Percentiles rank a stretch among this genome's conserved stretches.
Evolutionary conservation across 345 rosid genomes (phyloP).

Genomic region (Salix arbutifolia): DNA sequence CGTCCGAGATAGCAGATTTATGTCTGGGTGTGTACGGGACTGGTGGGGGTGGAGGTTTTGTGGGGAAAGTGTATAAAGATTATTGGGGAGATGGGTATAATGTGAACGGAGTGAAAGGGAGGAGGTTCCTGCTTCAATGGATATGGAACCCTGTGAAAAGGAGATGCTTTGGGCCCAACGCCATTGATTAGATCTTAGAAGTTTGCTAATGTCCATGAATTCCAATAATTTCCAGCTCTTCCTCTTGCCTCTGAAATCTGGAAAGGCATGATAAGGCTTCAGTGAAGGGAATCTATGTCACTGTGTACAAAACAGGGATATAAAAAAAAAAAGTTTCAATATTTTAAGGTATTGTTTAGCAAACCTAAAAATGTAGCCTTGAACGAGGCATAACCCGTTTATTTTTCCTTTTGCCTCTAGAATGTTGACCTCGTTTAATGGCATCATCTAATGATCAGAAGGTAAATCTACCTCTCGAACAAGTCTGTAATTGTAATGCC

Average conservation of each 20-base stretch:
- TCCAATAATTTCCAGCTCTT: not conserved
- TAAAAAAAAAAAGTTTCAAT: not conserved
- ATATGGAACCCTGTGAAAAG: slow-evolving; percentile 52
- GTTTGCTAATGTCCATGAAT: not conserved
- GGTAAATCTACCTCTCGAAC: not conserved
- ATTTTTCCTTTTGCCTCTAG: too few species aligned
- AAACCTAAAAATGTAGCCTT: too few species aligned
- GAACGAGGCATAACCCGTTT: not conserved
- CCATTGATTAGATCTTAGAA: slow-evolving; percentile 45
- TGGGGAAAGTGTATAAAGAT: slow-evolving; percentile 46
- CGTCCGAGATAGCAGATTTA: slow-evolving; percentile 55
- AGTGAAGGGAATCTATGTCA: not conserved
- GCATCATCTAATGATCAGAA: not conserved
- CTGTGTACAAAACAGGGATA: not conserved
- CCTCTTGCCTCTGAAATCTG: not conserved
- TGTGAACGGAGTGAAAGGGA: slow-evolving; percentile 51
- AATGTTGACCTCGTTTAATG: not conserved
- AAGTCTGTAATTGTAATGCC: not conserved
- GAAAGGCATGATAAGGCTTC: not conserved
- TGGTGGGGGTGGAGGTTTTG: slow-evolving; percentile 58
- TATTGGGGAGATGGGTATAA: slow-evolving; percentile 48
- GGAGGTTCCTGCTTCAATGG: slow-evolving; percentile 60
- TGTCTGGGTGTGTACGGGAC: slow-evolving; percentile 59
- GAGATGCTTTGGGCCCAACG: slow-evolving; percentile 61
- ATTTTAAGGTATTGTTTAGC: not conserved